A percentile compares a stretch with the other conserved stretches of the same genome.
These are phyloP conservation scores for Citrus reticulata DNA, from an alignment of 345 rosid species.

Conservation along the genomic window DNA sequence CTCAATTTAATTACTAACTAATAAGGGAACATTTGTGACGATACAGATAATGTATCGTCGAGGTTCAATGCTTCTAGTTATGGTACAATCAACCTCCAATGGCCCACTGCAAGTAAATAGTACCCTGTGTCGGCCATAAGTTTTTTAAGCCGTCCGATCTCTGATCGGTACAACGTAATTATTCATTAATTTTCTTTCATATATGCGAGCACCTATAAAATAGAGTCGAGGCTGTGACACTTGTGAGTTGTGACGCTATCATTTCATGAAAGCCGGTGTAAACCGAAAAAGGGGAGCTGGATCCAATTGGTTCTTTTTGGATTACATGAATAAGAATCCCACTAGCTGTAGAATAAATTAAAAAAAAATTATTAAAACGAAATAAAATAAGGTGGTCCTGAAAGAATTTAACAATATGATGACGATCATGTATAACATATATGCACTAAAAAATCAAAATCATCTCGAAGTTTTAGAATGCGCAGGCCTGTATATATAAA, in stretches of 20 bases:
- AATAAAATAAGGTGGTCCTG: background rate
- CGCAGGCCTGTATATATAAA: background rate
- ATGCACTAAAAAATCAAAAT: background rate
- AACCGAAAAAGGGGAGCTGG: background rate
- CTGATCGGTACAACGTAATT: background rate
- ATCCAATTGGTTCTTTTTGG: background rate
- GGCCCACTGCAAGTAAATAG: slow-evolving; percentile 17
- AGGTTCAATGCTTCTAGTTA: slow-evolving; percentile 30
- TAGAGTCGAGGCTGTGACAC: background rate
- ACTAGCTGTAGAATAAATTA: background rate
- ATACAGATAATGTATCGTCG: background rate
- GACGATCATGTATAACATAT: too few species aligned
- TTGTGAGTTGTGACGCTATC: background rate
- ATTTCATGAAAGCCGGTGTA: slow-evolving; percentile 5
- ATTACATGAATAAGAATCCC: background rate
- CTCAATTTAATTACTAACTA: background rate
- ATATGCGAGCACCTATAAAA: background rate
- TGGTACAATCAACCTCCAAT: background rate
- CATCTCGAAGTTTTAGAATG: background rate
- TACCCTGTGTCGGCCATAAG: slow-evolving; percentile 4
- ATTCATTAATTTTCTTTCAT: background rate
- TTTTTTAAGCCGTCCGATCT: background rate
- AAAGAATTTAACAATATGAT: background rate
- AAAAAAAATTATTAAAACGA: background rate
- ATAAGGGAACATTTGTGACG: slow-evolving; percentile 1